Percentiles rank a stretch among this genome's conserved stretches.
These are phyloP conservation scores for Fraxinus greggii DNA, from an alignment of 305 asterid species.

Conservation along the genomic window DNA sequence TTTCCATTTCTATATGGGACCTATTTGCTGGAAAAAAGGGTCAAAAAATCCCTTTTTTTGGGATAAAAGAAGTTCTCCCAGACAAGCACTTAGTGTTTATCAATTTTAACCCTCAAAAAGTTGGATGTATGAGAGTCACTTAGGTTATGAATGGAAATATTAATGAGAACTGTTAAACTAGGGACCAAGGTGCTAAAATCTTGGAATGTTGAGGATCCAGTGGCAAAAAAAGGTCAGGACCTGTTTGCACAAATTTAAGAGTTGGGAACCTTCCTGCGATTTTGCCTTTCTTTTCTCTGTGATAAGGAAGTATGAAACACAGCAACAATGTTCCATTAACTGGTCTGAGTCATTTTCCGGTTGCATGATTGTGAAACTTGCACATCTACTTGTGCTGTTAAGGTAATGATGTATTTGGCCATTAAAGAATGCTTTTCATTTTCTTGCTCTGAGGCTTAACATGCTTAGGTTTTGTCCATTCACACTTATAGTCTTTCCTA, in stretches of 20 bases:
- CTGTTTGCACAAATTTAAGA: neutral
- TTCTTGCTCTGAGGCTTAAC: neutral
- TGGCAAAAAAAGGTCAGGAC: neutral
- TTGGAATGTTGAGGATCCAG: neutral
- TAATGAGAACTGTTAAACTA: neutral
- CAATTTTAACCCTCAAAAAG: neutral
- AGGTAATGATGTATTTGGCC: neutral
- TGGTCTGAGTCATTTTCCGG: neutral
- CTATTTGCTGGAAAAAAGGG: too few species aligned
- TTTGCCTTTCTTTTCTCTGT: neutral
- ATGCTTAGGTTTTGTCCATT: neutral
- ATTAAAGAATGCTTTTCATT: neutral
- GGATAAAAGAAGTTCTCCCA: too few species aligned
- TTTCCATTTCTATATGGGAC: too few species aligned
- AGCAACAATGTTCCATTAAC: neutral
- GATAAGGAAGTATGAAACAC: neutral
- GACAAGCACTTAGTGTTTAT: too few species aligned
- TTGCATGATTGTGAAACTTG: neutral
- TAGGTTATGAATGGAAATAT: neutral
- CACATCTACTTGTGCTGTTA: neutral
- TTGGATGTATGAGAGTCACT: neutral
- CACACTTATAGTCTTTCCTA: neutral
- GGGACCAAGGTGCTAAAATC: neutral
- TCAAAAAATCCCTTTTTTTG: too few species aligned
- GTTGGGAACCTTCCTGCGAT: neutral